Evolutionary conservation across 2,329 filamentous ascomycete species (phyloP).

Genomic region (Alternaria hordeiaustralica): DNA sequence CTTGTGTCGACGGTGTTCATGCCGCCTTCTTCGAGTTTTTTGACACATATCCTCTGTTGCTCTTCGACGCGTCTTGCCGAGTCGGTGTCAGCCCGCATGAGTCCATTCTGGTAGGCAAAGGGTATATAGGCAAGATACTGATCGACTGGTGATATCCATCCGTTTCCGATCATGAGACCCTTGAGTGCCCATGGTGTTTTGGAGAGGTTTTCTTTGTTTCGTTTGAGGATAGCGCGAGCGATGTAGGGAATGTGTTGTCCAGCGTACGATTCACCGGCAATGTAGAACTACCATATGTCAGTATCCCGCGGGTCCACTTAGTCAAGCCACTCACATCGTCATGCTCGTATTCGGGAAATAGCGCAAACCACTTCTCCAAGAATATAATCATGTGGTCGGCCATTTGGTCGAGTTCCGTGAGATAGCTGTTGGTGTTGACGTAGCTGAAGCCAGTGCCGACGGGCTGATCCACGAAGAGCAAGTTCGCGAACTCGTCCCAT

Average conservation of each 20-base stretch:
- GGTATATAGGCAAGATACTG: conserved; percentile 89
- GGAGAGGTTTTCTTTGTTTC: conserved; percentile 68
- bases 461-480: conserved; percentile 96
- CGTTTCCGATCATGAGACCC: conserved; percentile 93
- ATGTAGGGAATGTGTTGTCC: conserved; percentile 98
- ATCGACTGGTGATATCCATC: conserved; percentile 90
- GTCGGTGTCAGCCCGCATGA: conserved; percentile 73
- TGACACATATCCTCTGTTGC: conserved; percentile 72
- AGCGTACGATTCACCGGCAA: conserved; percentile 95
- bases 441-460: conserved; percentile 97
- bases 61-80: conserved; percentile 70
- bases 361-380: conserved; percentile 84
- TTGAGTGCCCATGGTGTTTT: conserved; percentile 74
- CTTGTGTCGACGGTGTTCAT: conserved; percentile 69
- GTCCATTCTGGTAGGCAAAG: conserved; percentile 77
- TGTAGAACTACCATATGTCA: conserved; percentile 71
- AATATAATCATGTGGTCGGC: conserved; percentile 86
- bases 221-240: conserved; percentile 84
- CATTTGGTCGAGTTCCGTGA: conserved; percentile 88
- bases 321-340: conserved; percentile 76
- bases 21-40: conserved; percentile 64
- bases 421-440: conserved; percentile 84
- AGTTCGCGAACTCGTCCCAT: conserved; percentile 97
- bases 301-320: not conserved
- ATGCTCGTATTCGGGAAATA: conserved; percentile 90